These are phyloP conservation scores for Anthracocystis walkeri DNA, from an alignment of 1,284 basidiomycete species.

Conservation along the genomic window DNA sequence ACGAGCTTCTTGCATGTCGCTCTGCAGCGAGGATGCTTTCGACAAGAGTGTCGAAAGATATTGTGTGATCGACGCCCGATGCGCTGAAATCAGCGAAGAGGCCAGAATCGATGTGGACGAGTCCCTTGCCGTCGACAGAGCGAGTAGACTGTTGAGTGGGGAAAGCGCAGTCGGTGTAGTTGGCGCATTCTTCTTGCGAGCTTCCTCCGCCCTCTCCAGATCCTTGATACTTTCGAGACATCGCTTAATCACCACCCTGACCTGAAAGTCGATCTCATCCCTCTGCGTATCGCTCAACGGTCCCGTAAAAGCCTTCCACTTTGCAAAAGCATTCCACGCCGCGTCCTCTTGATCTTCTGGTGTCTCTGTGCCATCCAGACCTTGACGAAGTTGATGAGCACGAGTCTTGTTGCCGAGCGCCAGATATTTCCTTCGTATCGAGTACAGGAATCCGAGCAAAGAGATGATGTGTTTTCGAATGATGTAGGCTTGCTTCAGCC, in stretches of 20 bases:
- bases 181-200: conserved; percentile 52
- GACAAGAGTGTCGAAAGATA: conserved; percentile 83
- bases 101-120: conserved; percentile 49
- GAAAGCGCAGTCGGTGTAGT: conserved; percentile 34
- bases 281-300: conserved; percentile 84
- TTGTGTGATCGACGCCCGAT: conserved; percentile 85
- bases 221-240: conserved; percentile 85
- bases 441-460: conserved; percentile 52
- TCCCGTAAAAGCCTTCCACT: conserved; percentile 72
- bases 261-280: conserved; percentile 90
- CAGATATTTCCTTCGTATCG: conserved; percentile 56
- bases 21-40: conserved; percentile 80
- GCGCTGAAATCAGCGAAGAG: conserved; percentile 76
- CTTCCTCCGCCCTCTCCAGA: conserved; percentile 84
- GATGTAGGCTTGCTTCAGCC: conserved; percentile 48
- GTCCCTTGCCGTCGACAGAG: conserved; percentile 49
- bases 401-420: conserved; percentile 39
- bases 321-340: conserved; percentile 45
- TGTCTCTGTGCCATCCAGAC: conserved; percentile 23
- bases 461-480: conserved; percentile 51
- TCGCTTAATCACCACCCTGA: conserved; percentile 81
- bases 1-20: conserved; percentile 81
- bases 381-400: conserved; percentile 22
- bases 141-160: conserved; percentile 28
- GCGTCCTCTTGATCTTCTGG: conserved; percentile 25